Conservation (phyloP, 352 stramenopile genomes). For the Halophytophthora batemanensis region DNA sequence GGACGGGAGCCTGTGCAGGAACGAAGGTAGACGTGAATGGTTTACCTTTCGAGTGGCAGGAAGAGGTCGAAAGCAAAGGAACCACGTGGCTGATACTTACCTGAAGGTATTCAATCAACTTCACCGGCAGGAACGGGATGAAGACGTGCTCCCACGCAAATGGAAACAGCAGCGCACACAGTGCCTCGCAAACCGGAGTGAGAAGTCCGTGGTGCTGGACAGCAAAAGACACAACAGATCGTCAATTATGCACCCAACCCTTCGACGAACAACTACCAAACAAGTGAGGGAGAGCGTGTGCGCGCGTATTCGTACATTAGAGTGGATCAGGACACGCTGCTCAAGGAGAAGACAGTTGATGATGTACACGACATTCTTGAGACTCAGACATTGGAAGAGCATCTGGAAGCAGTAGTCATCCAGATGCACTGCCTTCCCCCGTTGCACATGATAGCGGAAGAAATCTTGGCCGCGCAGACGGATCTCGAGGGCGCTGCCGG, state of each 20-base stretch:
- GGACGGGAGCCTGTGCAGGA: constrained; percentile 58
- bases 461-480: constrained; percentile 32
- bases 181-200: constrained; percentile 74
- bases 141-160: constrained; percentile 87
- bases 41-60: neutral
- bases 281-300: neutral
- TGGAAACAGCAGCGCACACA: constrained; percentile 77
- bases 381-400: constrained; percentile 77
- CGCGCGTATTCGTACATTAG: constrained; percentile 44
- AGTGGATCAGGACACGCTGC: constrained; percentile 81
- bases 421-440: constrained; percentile 52
- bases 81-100: constrained; percentile 16
- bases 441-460: constrained; percentile 60
- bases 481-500: constrained; percentile 37
- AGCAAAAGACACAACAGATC: constrained; percentile 7
- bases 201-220: constrained; percentile 60
- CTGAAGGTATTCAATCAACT: constrained; percentile 83
- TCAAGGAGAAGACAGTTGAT: constrained; percentile 82
- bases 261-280: too few relatives aligned
- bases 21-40: neutral
- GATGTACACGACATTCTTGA: constrained; percentile 79
- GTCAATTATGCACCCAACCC: too few relatives aligned
- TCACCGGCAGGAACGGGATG: constrained; percentile 78
- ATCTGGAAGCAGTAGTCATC: constrained; percentile 80
- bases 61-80: neutral